These are phyloP conservation scores for Kwoniella sp. DNA, from an alignment of 768 basidiomycete genomes.

Conservation along the genomic window DNA sequence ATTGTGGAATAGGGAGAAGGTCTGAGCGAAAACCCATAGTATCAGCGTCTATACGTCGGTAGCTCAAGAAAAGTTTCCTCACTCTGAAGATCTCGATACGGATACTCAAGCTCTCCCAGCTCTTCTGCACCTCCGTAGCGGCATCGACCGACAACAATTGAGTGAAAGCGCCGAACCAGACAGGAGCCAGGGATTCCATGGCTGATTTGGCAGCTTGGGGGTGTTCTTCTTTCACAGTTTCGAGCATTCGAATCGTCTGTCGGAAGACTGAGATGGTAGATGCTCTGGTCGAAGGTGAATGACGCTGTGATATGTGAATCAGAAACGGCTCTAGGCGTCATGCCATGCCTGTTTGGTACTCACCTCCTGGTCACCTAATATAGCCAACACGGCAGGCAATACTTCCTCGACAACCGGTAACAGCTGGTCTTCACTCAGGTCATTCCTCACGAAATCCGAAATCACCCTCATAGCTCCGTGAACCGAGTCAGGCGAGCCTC, in stretches of 20 bases:
- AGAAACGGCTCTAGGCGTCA: neutral
- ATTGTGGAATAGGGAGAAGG: constrained; percentile 74
- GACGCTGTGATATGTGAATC: constrained; percentile 59
- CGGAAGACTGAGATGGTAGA: constrained; percentile 84
- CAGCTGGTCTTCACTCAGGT: constrained; percentile 92
- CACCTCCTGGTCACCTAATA: constrained; percentile 77
- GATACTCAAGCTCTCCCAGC: constrained; percentile 81
- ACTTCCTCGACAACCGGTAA: constrained; percentile 86
- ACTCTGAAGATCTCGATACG: constrained; percentile 86
- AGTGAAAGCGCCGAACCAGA: constrained; percentile 90
- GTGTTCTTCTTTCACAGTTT: constrained; percentile 93
- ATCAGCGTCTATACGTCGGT: constrained; percentile 12
- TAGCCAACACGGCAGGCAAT: constrained; percentile 77
- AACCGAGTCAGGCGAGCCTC: constrained; percentile 71
- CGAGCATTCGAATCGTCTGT: constrained; percentile 83
- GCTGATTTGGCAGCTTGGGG: constrained; percentile 84
- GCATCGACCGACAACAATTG: constrained; percentile 71
- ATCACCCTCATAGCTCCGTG: constrained; percentile 97
- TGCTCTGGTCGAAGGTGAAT: constrained; percentile 79
- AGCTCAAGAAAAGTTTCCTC: constrained; percentile 6
- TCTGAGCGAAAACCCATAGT: constrained; percentile 58
- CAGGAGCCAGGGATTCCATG: constrained; percentile 73
- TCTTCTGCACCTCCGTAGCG: constrained; percentile 65
- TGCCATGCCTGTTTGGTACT: constrained; percentile 20
- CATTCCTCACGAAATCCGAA: constrained; percentile 89